These are phyloP conservation scores for Blyttiomyces sp. DNA, from an alignment of 371 early-diverging fungal genomes.

Conservation along the genomic window DNA sequence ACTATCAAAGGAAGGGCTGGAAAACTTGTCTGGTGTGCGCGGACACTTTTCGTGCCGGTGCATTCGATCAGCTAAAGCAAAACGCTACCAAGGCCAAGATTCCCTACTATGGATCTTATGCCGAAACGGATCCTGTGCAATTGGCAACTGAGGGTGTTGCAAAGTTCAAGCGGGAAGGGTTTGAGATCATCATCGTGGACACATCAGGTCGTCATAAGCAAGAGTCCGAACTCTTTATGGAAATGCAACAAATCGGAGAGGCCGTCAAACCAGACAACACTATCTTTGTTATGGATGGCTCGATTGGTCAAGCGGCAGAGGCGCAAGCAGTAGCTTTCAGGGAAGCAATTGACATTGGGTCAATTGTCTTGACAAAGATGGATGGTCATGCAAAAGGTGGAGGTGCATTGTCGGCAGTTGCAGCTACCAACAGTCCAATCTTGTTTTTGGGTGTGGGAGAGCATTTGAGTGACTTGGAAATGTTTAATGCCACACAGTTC, in stretches of 20 bases:
- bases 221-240: slow-evolving; percentile 95
- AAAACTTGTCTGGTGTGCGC: slow-evolving; percentile 97
- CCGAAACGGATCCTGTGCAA: slow-evolving; percentile 93
- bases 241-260: slow-evolving; percentile 95
- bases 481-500: slow-evolving; percentile 92
- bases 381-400: slow-evolving; percentile 99
- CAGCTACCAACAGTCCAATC: slow-evolving; percentile 96
- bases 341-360: slow-evolving; percentile 95
- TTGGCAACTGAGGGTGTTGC: slow-evolving; percentile 95
- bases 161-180: slow-evolving; percentile 94
- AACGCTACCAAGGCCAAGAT: slow-evolving; percentile 98
- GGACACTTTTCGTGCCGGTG: slow-evolving; percentile 99
- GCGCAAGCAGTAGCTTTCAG: slow-evolving; percentile 95
- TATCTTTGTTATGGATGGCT: slow-evolving; percentile 99
- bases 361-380: slow-evolving; percentile 99
- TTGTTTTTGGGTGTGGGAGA: slow-evolving; percentile 99
- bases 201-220: slow-evolving; percentile 99
- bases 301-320: slow-evolving; percentile 99
- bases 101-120: slow-evolving; percentile 95
- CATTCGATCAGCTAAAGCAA: slow-evolving; percentile 99
- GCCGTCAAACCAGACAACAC: slow-evolving; percentile 90
- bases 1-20: slow-evolving; percentile 97
- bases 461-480: slow-evolving; percentile 96
- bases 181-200: slow-evolving; percentile 98
- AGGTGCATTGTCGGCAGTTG: slow-evolving; percentile 99